Evolutionary conservation across 2,329 filamentous ascomycete genomes (phyloP), one percentile per base, ranked within the genome.

Genomic region (Xylariaceae sp.): DNA sequence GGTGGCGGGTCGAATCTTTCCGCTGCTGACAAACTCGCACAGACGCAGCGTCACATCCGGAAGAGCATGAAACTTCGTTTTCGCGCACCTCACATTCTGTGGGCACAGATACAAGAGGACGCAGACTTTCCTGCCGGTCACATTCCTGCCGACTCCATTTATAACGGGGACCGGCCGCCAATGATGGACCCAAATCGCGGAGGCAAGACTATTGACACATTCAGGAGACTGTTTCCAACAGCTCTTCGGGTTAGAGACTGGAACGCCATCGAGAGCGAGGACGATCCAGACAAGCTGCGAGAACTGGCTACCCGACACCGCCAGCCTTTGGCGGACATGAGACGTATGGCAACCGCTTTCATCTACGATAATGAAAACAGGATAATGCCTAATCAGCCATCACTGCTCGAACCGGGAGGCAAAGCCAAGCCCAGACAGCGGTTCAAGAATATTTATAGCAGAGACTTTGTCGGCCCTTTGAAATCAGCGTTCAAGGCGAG

Each of bases 21-120:
- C 2, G 53, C 42, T n/a, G 17, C 18, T 3, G 49, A 51, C 2
- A 15, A 4, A 51, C 4, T n/a, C 2, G 30, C 17, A 11, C 15
- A 18, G 15, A 49, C 15, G 5, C 44, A 8, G 2, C n/a, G 9
- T 13, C 2, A 2, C 1, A 37, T 49, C 11, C 60, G 62, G 7
- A 7, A 17, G 4, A 17, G 6, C 5, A 34, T 48, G 42, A 10
- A 11, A 2, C 10, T 57, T 15, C 53, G 2, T 17, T 59, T 61
- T 23, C 51, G 52, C 18, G 49, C 59, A 3, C 61, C 63, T 2
- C 3, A 13, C 1, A 18, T 10, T 8, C 58, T 64, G 8, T 64
- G 61, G 61, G 35, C 49, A 1, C 50, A 64, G 13, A 8, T 64
- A 7, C 11, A 54, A 10, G 49, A 56, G 11, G 63, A 64, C 35